These are phyloP conservation scores for Gliomastix tumulicola DNA, from an alignment of 2,329 filamentous ascomycete genomes.

Conservation along the genomic window DNA sequence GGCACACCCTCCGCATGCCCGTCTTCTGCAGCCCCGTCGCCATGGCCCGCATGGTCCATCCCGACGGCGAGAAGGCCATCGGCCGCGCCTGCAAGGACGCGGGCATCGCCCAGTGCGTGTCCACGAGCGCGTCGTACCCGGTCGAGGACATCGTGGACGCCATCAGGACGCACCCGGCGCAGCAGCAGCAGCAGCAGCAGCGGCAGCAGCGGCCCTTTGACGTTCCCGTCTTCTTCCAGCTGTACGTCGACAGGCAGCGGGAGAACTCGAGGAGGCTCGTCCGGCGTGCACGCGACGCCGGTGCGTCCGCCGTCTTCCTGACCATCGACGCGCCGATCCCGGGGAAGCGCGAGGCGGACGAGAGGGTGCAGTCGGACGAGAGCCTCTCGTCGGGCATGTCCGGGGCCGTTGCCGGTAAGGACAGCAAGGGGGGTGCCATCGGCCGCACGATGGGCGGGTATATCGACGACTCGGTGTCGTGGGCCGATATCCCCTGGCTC, in stretches of 20 bases:
- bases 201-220: not conserved
- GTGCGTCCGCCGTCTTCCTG: conserved; percentile 43
- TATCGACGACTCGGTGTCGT: conserved; percentile 52
- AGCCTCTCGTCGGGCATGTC: conserved; percentile 29
- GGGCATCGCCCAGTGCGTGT: conserved; percentile 53
- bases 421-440: conserved; percentile 46
- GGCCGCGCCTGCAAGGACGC: conserved; percentile 41
- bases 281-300: conserved; percentile 28
- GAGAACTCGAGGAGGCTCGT: conserved; percentile 42
- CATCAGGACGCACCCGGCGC: conserved; percentile 2
- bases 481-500: conserved; percentile 58
- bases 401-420: conserved; percentile 34
- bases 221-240: conserved; percentile 48
- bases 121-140: conserved; percentile 54
- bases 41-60: conserved; percentile 57
- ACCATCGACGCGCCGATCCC: conserved; percentile 53
- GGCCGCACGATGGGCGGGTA: conserved; percentile 48
- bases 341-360: conserved; percentile 45
- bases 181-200: conserved; percentile 1
- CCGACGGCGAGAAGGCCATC: conserved; percentile 55
- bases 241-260: conserved; percentile 54
- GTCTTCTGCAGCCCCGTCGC: conserved; percentile 59
- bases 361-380: conserved; percentile 39
- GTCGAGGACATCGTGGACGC: conserved; percentile 40
- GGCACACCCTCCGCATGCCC: conserved; percentile 41